phyloP scores from a whole-genome alignment of 306 rosid genomes.

The Quercus mongolica region DNA sequence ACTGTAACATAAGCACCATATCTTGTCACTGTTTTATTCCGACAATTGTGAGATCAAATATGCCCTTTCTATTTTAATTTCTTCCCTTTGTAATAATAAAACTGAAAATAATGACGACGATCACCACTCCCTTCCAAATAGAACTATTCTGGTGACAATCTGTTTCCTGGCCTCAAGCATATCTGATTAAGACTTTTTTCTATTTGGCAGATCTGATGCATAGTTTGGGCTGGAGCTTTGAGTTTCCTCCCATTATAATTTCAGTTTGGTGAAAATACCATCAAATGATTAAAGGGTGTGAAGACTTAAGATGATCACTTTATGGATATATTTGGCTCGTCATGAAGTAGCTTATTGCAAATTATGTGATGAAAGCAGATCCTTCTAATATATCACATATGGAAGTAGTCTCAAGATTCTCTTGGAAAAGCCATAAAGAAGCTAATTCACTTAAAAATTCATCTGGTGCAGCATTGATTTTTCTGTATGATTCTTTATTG shows the following conservation, averaged over 20 bases:
- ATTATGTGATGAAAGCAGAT: neutral
- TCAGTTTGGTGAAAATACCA: constrained; percentile 9
- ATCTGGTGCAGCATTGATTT: constrained; percentile 18
- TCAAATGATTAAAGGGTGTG: constrained; percentile 1
- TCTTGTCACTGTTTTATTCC: neutral
- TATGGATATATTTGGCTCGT: constrained; percentile 18
- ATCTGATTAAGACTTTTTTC: neutral
- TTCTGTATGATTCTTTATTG: constrained; percentile 13
- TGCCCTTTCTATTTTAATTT: neutral
- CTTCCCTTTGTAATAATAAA: neutral
- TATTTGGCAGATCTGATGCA: constrained; percentile 27
- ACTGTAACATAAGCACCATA: neutral
- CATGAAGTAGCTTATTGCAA: neutral
- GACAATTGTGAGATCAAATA: neutral
- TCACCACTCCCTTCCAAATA: neutral
- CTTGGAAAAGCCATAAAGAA: constrained; percentile 16
- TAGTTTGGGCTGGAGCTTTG: constrained; percentile 24
- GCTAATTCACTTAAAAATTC: constrained; percentile 13
- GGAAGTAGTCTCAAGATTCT: neutral
- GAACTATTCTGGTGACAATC: neutral
- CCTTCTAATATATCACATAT: neutral
- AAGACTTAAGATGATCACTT: constrained; percentile 7
- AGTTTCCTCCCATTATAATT: neutral
- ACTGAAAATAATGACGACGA: neutral
- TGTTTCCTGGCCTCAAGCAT: neutral